Base-by-base conservation (phyloP, 2,329 filamentous ascomycete genomes). In the Exophiala bonariae region DNA sequence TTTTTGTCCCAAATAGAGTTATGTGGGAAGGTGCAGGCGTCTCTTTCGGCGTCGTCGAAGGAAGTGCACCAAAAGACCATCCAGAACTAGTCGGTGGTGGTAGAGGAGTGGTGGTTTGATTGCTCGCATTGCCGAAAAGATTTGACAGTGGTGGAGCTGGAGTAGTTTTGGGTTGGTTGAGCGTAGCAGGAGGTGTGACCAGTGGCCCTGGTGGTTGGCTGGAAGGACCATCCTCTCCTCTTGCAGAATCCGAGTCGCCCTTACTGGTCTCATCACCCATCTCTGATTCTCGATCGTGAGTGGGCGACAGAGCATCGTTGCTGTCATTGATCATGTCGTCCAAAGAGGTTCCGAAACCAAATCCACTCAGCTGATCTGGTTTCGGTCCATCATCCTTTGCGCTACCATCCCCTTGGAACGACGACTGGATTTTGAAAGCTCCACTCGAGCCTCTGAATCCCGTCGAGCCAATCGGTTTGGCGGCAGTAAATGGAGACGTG, bases 361-460 rank as follows among this genome's bases (percentile, higher is more conserved):
- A 69, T 5, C 67, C 45, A 1, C 44, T 28, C 3, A 39, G 60
- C 55, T 13, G 61, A 60, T 44, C 56, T 40, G 68, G 59, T 37
- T 70, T 71, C n/a, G 64, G 61, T 3, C 55, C 59, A 58, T 73
- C 71, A 47, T 66, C 66, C 19, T 56, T 63, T 44, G 68, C 65
- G 11, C 63, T 65, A 7, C 62, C 65, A 47, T 75, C 72, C 3
- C 60, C 61, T 55, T 73, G 73, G 51, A 76, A 74, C 9, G 66
- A 66, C 18, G 73, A 71, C 2, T 67, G 68, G 17, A 75, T 55
- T 6, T 61, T 62, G 54, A 76, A 76, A n/a, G 60, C 60, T 48
- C 59, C 49, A 11, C 57, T 41, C 6, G 58, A 54, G 19, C 44
- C 45, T 30, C 54, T 50, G 17, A 42, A 45, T 23, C 38, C 42